A percentile compares a stretch with the other conserved stretches of the same genome.
phyloP scores from a whole-genome alignment of 805 yeast species.

The Wickerhamomyces chambardii region DNA sequence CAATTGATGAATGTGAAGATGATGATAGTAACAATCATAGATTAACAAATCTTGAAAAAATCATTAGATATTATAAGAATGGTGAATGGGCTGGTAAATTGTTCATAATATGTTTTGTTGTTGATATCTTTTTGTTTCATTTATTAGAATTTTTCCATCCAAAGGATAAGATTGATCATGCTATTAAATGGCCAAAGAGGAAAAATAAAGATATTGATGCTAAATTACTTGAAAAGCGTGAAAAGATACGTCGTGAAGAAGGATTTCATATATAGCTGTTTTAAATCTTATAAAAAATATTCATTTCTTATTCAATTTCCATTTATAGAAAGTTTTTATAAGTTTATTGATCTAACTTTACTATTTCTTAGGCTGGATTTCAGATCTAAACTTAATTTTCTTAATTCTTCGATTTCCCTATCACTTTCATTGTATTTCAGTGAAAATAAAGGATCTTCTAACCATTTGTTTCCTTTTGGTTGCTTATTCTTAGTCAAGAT shows the following conservation, averaged over 20 bases:
- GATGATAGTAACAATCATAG: conserved; percentile 29
- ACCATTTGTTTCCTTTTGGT: conserved; percentile 2
- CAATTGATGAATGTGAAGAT: conserved; percentile 29
- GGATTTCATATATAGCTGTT: neutral
- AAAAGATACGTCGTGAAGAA: neutral
- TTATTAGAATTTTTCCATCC: conserved; percentile 71
- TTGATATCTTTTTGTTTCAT: conserved; percentile 59
- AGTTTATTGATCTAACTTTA: neutral
- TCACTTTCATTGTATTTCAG: neutral
- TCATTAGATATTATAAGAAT: conserved; percentile 57
- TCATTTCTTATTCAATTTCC: too few species aligned
- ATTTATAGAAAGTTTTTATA: neutral
- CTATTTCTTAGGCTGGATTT: conserved; percentile 3
- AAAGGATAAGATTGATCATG: conserved; percentile 56
- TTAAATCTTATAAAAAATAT: too few species aligned
- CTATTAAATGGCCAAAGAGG: conserved; percentile 68
- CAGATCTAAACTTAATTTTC: conserved; percentile 11
- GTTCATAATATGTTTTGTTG: conserved; percentile 71
- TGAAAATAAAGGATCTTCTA: conserved; percentile 4
- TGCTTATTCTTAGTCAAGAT: conserved; percentile 5
- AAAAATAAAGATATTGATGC: neutral
- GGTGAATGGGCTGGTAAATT: conserved; percentile 84
- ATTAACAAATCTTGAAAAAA: conserved; percentile 36
- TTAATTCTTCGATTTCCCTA: conserved; percentile 9
- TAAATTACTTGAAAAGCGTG: too few species aligned